These are phyloP conservation scores for Thalia dealbata DNA, from an alignment of 176 grass and related monocot species.

Conservation along the genomic window DNA sequence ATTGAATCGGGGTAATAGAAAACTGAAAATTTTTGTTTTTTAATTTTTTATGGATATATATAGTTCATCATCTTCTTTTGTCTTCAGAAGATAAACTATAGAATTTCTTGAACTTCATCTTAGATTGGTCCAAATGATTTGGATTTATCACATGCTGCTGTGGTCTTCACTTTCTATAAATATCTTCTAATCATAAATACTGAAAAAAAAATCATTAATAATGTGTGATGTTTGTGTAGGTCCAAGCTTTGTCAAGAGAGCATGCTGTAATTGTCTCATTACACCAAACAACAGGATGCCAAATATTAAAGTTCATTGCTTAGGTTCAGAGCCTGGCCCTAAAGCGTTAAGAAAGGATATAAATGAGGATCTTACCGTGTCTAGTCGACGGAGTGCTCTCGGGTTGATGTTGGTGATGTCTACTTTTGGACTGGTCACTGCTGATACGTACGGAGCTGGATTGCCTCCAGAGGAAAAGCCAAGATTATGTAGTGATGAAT, in stretches of 20 bases:
- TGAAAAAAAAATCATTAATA: background rate
- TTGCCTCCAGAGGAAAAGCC: conserved; percentile 94
- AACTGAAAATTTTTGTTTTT: background rate
- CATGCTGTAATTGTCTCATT: conserved; percentile 19
- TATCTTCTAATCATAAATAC: background rate
- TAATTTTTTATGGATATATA: background rate
- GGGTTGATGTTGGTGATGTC: conserved; percentile 35
- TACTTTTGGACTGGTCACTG: conserved; percentile 17
- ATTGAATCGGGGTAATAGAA: background rate
- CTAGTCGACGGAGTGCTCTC: conserved; percentile 34
- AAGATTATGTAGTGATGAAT: conserved; percentile 57
- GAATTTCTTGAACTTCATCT: background rate
- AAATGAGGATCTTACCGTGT: background rate
- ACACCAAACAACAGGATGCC: conserved; percentile 11
- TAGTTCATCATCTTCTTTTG: background rate
- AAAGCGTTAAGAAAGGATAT: background rate
- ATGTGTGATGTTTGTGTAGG: conserved; percentile 18
- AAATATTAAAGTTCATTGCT: conserved; percentile 23
- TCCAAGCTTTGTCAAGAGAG: conserved; percentile 23
- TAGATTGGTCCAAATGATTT: background rate
- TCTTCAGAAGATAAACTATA: background rate
- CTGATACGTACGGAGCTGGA: conserved; percentile 45
- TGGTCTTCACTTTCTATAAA: background rate
- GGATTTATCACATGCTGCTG: background rate
- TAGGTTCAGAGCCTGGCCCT: conserved; percentile 1